Conservation (phyloP, 139 green algal species). For the Diplosphaera chodatii region DNA sequence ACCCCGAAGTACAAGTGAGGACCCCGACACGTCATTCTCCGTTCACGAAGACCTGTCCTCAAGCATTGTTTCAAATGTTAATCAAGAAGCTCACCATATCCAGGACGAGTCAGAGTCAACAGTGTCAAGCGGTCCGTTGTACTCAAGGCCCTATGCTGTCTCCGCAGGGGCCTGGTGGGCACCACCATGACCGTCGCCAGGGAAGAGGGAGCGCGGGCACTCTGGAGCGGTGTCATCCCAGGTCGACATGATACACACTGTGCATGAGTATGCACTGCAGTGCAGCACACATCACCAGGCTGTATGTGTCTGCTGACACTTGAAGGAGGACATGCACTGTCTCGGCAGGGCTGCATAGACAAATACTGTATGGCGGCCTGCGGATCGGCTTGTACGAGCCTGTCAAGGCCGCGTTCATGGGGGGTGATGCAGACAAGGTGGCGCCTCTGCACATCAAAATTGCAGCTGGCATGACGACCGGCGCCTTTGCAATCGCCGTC, state of each 20-base stretch:
- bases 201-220: slow-evolving; percentile 79
- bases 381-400: slow-evolving; percentile 97
- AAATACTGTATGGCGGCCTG: slow-evolving; percentile 92
- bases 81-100: too few species aligned
- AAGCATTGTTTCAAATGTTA: too few species aligned
- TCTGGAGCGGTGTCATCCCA: slow-evolving; percentile 93
- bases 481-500: slow-evolving; percentile 81
- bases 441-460: slow-evolving; percentile 85
- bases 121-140: too few species aligned
- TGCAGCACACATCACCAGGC: too few species aligned
- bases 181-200: slow-evolving; percentile 84
- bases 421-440: slow-evolving; percentile 71
- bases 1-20: slow-evolving; percentile 58
- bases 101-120: too few species aligned
- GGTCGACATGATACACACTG: too few species aligned
- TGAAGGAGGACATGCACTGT: too few species aligned
- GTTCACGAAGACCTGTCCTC: too few species aligned
- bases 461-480: slow-evolving; percentile 84
- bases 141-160: neutral
- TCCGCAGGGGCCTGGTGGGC: slow-evolving; percentile 79
- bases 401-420: slow-evolving; percentile 80
- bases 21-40: too few species aligned
- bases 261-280: too few species aligned
- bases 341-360: slow-evolving; percentile 78
- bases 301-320: too few species aligned